phyloP scores from a whole-genome alignment of 2,329 filamentous ascomycete species.

The Aspergillus spinulosporus region DNA sequence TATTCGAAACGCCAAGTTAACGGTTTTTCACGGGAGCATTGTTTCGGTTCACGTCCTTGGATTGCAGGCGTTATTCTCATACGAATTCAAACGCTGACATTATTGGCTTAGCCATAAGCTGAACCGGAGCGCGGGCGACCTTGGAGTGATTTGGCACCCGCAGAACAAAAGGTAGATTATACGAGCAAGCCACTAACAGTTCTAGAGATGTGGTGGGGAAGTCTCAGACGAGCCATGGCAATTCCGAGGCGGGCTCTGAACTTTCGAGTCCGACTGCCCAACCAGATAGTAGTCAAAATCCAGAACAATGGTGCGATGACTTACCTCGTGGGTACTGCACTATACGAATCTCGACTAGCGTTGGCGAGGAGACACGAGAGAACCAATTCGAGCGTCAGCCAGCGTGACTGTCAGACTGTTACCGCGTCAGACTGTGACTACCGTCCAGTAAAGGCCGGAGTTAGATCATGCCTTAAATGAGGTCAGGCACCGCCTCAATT shows the following conservation, averaged over 20 bases:
- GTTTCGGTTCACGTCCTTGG: not conserved
- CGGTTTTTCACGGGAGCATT: constrained; percentile 9
- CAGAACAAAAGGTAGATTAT: not conserved
- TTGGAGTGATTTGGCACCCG: not conserved
- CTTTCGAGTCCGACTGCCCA: no score
- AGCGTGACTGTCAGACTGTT: constrained; percentile 2
- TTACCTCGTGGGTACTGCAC: constrained; percentile 4
- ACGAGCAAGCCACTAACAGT: not conserved
- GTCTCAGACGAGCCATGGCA: not conserved
- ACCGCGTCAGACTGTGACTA: not conserved
- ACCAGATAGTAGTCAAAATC: not conserved
- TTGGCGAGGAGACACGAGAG: not conserved
- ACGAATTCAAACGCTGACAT: not conserved
- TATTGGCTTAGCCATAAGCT: not conserved
- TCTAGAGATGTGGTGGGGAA: not conserved
- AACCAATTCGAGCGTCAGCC: not conserved
- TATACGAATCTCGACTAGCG: constrained; percentile 7
- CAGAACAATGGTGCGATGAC: constrained; percentile 6
- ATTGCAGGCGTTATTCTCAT: not conserved
- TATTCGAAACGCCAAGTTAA: constrained; percentile 3
- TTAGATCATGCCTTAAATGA: not conserved
- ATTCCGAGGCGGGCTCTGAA: not conserved
- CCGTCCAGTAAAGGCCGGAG: not conserved
- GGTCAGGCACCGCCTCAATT: not conserved
- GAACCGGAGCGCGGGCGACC: not conserved